Base-by-base conservation (phyloP, 345 rosid species). In the Dovyalis caffra region DNA sequence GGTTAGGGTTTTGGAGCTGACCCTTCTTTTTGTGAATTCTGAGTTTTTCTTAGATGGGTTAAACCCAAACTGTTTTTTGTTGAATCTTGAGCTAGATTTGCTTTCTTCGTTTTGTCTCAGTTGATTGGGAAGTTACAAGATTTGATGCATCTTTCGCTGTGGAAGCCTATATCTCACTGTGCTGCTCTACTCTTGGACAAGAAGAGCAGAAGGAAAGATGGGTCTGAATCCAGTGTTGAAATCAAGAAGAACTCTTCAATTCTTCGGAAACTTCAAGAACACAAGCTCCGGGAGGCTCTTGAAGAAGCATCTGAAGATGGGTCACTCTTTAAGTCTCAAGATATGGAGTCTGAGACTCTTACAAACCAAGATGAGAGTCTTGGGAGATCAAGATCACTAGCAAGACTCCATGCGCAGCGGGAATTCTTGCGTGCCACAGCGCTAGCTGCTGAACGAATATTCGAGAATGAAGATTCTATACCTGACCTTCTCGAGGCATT, bases 161-260 rank as follows among this genome's bases (percentile, higher is more conserved):
- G 99, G 99, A 96, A 96, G 82, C 98, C 99, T 68, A 88, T 96
- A 79, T 89, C 97, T 72, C 97, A 92, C 86, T 92, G 99, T 83
- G 97, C 97, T 84, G 95, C 99, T 80, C 87, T 93, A 11, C 80
- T 92, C 71, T 81, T 95, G 40, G 97, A 93, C 87, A 93, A 93
- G 90, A 93, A 88, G 94, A 84, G 90, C 82, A 88, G 77, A 71
- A 91, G 80, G 76, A 84, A 87, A 75, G 87, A 88, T 85, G 97
- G 89, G 70, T 85, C 97, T 10, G 88, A 87, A 75, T 80, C 94
- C 18, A 78, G 91, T 8, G 47, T 78, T 49, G 90, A 87, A 68
- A 66, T 38, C 76, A 90, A 77, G 77, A 85, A 76, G 75, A 84
- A 86, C 71, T 72, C 87, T 66, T 83, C 91, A 21, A 71, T 83